Evolutionary conservation across 768 basidiomycete species (phyloP).

Genomic region (Asterophora parasitica): DNA sequence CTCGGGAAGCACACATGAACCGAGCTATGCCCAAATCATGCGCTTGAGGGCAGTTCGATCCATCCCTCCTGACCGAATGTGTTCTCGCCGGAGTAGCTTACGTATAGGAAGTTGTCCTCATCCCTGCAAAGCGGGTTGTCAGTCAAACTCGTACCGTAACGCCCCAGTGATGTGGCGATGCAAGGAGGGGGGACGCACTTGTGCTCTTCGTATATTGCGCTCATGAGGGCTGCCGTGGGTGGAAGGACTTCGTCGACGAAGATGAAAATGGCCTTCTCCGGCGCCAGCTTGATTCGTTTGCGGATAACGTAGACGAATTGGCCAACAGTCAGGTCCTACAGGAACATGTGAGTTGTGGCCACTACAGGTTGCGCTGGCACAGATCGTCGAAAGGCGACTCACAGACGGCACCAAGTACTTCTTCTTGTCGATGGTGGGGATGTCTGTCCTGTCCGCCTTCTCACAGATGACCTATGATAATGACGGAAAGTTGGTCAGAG

Average conservation of each 20-base stretch:
- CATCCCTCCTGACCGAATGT: constrained; percentile 70
- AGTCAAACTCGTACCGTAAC: constrained; percentile 21
- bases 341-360: background rate
- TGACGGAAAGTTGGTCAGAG: constrained; percentile 6
- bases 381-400: constrained; percentile 26
- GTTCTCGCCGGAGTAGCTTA: constrained; percentile 98
- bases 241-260: constrained; percentile 99
- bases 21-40: constrained; percentile 24
- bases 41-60: constrained; percentile 43
- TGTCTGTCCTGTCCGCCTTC: constrained; percentile 97
- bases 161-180: background rate
- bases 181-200: constrained; percentile 58
- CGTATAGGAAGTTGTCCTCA: constrained; percentile 98
- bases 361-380: background rate
- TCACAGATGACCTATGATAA: constrained; percentile 90
- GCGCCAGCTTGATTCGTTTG: constrained; percentile 99
- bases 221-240: constrained; percentile 97
- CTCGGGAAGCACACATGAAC: constrained; percentile 8
- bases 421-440: constrained; percentile 99
- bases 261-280: constrained; percentile 99
- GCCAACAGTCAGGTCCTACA: constrained; percentile 90
- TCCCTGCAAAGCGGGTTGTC: constrained; percentile 54
- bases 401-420: constrained; percentile 99
- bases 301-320: constrained; percentile 99
- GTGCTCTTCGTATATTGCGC: constrained; percentile 98